Conservation (phyloP, 331 rosid genomes). For the Rosa hybrid region DNA sequence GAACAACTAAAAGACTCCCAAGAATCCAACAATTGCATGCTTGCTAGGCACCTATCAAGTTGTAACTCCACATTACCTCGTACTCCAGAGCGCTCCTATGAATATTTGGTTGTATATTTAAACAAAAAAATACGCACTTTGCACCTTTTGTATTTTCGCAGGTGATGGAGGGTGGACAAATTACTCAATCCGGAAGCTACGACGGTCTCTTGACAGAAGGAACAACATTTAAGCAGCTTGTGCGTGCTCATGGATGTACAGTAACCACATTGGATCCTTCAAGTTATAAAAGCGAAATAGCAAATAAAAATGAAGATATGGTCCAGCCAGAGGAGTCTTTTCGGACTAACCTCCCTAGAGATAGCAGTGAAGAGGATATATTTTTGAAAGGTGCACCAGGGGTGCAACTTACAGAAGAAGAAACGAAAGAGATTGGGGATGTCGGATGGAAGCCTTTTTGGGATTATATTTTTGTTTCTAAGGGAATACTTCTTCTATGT, state of each 20-base stretch:
- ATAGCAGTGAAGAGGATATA: slow-evolving; percentile 35
- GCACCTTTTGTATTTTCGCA: slow-evolving; percentile 8
- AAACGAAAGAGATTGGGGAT: slow-evolving; percentile 64
- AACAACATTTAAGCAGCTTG: slow-evolving; percentile 74
- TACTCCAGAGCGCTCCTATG: too few species aligned
- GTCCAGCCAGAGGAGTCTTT: slow-evolving; percentile 22
- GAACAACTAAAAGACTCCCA: too few species aligned
- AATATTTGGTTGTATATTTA: neutral
- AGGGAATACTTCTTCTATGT: slow-evolving; percentile 39
- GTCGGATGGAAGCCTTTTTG: slow-evolving; percentile 59
- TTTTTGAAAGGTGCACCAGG: too few species aligned
- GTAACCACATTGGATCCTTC: slow-evolving; percentile 31
- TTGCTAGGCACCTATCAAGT: too few species aligned
- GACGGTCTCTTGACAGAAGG: slow-evolving; percentile 60
- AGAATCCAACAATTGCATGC: too few species aligned
- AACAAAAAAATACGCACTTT: neutral
- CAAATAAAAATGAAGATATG: slow-evolving; percentile 12
- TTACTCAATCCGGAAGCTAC: slow-evolving; percentile 9
- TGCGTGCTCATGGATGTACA: slow-evolving; percentile 65
- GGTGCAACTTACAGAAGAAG: slow-evolving; percentile 69
- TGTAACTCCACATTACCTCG: too few species aligned
- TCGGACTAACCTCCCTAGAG: slow-evolving; percentile 24
- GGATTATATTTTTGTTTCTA: slow-evolving; percentile 60
- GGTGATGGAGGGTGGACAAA: slow-evolving; percentile 66
- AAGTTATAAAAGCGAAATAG: slow-evolving; percentile 28